phyloP scores from a whole-genome alignment of 164 flowering plant species.

The Hamamelis virginiana region DNA sequence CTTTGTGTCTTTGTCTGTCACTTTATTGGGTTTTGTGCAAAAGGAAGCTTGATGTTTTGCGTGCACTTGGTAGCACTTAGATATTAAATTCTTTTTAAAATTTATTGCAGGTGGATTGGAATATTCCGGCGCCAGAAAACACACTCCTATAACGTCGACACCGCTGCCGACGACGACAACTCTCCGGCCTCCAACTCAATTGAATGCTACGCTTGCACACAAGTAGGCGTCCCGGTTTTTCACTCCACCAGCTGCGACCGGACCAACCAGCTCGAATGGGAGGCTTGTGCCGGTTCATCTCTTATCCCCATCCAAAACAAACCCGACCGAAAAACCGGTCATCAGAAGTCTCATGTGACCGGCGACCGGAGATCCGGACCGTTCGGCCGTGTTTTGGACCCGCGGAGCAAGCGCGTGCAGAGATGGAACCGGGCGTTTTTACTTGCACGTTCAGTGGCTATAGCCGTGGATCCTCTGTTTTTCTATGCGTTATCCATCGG shows the following conservation, averaged over 20 bases:
- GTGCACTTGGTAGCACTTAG: too few species aligned
- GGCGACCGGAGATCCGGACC: slow-evolving; percentile 21
- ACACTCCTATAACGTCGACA: slow-evolving; percentile 1
- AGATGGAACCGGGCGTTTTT: slow-evolving; percentile 70
- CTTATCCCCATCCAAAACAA: slow-evolving; percentile 57
- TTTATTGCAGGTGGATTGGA: slow-evolving; percentile 39
- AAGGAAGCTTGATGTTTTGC: too few species aligned
- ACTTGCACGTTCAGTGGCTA: slow-evolving; percentile 70
- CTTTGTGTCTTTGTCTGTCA: too few species aligned
- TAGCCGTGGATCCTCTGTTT: slow-evolving; percentile 91
- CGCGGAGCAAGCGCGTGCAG: slow-evolving; percentile 72
- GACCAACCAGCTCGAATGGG: slow-evolving; percentile 79
- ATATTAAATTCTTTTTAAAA: too few species aligned
- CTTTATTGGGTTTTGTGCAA: too few species aligned
- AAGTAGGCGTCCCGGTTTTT: slow-evolving; percentile 81
- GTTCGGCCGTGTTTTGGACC: slow-evolving; percentile 68
- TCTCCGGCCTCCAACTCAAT: slow-evolving; percentile 29
- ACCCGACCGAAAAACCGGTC: neutral
- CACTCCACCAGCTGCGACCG: slow-evolving; percentile 95
- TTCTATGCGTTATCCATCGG: slow-evolving; percentile 84
- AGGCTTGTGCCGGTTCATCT: slow-evolving; percentile 87
- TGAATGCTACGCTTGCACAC: slow-evolving; percentile 96
- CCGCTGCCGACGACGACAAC: slow-evolving; percentile 14
- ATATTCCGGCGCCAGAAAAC: slow-evolving; percentile 1
- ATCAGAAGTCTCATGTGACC: neutral